A percentile compares a stretch with the other conserved stretches of the same genome.
Evolutionary conservation across 1,284 basidiomycete genomes (phyloP).

Genomic region (Puccinia coronata): DNA sequence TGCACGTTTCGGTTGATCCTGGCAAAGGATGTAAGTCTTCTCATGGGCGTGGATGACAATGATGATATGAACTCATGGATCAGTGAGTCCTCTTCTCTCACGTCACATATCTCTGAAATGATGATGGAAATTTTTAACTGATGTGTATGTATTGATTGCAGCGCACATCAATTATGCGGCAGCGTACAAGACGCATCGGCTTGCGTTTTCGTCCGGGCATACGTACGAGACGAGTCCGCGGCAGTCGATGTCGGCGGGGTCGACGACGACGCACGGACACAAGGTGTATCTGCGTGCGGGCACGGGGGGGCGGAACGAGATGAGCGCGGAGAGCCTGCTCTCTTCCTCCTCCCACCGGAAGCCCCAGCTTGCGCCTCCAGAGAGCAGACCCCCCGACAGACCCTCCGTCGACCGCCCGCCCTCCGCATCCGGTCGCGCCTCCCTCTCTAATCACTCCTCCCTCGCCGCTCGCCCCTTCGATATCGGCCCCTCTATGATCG

Average conservation of each 20-base stretch:
- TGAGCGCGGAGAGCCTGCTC: neutral
- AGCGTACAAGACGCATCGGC: slow-evolving; percentile 20
- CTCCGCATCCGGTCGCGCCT: neutral
- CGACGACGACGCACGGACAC: neutral
- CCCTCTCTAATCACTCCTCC: neutral
- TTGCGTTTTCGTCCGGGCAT: neutral
- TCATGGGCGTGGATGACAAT: slow-evolving; percentile 74
- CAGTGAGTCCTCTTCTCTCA: slow-evolving; percentile 16
- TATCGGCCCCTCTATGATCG: neutral
- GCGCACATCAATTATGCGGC: slow-evolving; percentile 85
- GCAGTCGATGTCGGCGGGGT: neutral
- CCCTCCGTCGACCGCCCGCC: neutral
- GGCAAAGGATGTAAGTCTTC: slow-evolving; percentile 73
- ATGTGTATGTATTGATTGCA: neutral
- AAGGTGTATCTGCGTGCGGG: neutral
- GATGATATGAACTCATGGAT: slow-evolving; percentile 88
- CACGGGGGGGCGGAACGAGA: neutral
- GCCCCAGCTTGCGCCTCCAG: neutral
- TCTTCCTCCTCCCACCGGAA: neutral
- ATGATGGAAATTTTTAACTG: neutral
- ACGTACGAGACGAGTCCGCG: neutral
- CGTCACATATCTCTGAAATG: neutral
- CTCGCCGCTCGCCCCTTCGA: slow-evolving; percentile 13
- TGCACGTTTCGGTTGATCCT: slow-evolving; percentile 78
- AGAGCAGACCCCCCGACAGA: neutral